Conservation (phyloP, 768 basidiomycete genomes). For the Pseudohyphozyma bogoriensis region DNA sequence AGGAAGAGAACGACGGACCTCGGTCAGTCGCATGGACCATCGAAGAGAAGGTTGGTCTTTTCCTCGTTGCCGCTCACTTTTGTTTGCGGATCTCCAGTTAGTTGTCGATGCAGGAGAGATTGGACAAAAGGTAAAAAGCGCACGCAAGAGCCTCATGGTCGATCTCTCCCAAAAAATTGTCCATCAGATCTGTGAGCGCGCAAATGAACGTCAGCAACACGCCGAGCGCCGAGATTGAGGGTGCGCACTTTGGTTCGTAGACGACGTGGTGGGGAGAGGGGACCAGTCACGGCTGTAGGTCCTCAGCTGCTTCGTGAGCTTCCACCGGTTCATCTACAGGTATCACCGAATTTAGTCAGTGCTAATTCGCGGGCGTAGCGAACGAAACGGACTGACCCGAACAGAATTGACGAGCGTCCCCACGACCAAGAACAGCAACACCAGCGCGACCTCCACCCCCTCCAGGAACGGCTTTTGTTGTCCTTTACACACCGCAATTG, state of each 20-base stretch:
- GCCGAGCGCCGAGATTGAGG: too few relatives aligned
- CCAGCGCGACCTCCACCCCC: slow-evolving; percentile 24
- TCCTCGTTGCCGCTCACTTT: not conserved
- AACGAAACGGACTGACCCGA: slow-evolving; percentile 1
- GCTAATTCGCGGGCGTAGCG: not conserved
- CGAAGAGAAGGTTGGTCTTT: slow-evolving; percentile 16
- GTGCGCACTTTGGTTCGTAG: slow-evolving; percentile 17
- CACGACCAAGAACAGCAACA: slow-evolving; percentile 16
- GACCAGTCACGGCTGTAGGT: slow-evolving; percentile 19
- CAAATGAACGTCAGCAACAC: too few relatives aligned
- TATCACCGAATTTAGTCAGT: not conserved
- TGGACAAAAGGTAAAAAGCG: too few relatives aligned
- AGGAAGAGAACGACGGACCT: slow-evolving; percentile 1
- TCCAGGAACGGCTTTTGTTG: slow-evolving; percentile 15
- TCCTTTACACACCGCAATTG: slow-evolving; percentile 2
- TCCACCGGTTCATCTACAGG: slow-evolving; percentile 19
- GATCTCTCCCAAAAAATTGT: slow-evolving; percentile 15
- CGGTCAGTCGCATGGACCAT: slow-evolving; percentile 19
- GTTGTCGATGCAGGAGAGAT: too few relatives aligned
- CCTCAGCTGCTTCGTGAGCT: slow-evolving; percentile 11
- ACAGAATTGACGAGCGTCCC: slow-evolving; percentile 18
- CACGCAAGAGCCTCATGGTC: not conserved
- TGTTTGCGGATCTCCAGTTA: too few relatives aligned
- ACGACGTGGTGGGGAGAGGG: slow-evolving; percentile 17
- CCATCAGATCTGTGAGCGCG: too few relatives aligned